Conservation (phyloP, 345 rosid genomes). For the Mallotus nudiflorus region DNA sequence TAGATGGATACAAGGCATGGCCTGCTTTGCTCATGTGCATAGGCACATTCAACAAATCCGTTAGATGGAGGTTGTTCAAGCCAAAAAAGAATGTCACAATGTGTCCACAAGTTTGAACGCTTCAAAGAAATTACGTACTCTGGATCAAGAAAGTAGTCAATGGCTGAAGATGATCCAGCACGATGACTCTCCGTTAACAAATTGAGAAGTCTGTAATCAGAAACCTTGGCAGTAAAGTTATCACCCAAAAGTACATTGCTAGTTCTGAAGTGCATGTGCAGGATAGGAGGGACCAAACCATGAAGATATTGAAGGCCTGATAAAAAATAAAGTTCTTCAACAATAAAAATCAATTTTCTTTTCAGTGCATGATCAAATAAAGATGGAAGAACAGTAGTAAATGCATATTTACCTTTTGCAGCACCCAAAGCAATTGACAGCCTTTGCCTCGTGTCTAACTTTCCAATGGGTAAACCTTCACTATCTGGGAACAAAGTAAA, state of each 20-base stretch:
- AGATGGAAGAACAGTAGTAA: neutral
- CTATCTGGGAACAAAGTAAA: conserved; percentile 24
- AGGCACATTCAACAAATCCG: neutral
- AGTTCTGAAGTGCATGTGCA: conserved; percentile 51
- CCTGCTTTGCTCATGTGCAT: neutral
- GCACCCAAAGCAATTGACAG: conserved; percentile 42
- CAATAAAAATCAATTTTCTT: neutral
- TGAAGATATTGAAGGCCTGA: conserved; percentile 53
- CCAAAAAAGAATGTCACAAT: neutral
- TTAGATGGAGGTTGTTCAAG: neutral
- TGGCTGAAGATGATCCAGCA: conserved; percentile 42
- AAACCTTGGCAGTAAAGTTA: conserved; percentile 39
- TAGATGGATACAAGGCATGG: neutral
- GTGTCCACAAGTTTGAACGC: neutral
- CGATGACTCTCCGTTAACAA: conserved; percentile 22
- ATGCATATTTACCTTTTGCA: conserved; percentile 37
- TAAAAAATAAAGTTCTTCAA: conserved; percentile 12
- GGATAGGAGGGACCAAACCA: conserved; percentile 43
- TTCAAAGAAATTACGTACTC: conserved; percentile 34
- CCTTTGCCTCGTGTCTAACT: conserved; percentile 42
- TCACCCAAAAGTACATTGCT: conserved; percentile 48
- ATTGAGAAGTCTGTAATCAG: conserved; percentile 42
- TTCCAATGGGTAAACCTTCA: conserved; percentile 44
- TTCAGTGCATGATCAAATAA: neutral
- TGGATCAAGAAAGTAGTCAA: conserved; percentile 47